Percentiles rank a stretch among this genome's conserved stretches.
Evolutionary conservation across 768 basidiomycete genomes (phyloP).

Genomic region (Boletus rubropictus): DNA sequence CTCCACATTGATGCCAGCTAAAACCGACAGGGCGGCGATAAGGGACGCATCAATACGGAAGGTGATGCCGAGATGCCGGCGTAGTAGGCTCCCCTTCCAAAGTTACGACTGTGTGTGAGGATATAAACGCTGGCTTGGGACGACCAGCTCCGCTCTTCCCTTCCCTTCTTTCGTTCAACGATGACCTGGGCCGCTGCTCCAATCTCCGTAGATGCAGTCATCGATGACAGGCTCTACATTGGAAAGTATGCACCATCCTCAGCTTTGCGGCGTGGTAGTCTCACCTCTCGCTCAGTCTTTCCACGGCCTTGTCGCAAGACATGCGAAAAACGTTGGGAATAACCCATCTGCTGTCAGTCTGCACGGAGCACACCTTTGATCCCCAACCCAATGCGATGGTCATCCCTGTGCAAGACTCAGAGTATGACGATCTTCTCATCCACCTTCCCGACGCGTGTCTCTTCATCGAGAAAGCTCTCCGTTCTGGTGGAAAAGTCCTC

Average conservation of each 20-base stretch:
- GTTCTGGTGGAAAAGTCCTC: conserved; percentile 49
- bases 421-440: conserved; percentile 56
- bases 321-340: conserved; percentile 34
- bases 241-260: conserved; percentile 30
- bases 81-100: background rate
- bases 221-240: conserved; percentile 30
- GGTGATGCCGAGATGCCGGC: conserved; percentile 23
- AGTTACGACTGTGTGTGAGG: background rate
- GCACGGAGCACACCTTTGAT: conserved; percentile 45
- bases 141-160: conserved; percentile 10
- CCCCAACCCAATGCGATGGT: conserved; percentile 34
- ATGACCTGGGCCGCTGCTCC: conserved; percentile 30
- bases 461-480: conserved; percentile 59
- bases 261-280: background rate
- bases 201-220: conserved; percentile 23
- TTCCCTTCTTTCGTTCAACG: background rate
- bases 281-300: conserved; percentile 19
- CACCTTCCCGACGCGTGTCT: conserved; percentile 52
- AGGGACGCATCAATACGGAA: background rate
- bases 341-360: conserved; percentile 54
- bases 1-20: no score
- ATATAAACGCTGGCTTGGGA: conserved; percentile 17
- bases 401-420: conserved; percentile 39
- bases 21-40: background rate
- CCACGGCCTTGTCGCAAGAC: conserved; percentile 31